Conservation (phyloP, 257 asterid genomes). For the Nicotiana tabacum region DNA sequence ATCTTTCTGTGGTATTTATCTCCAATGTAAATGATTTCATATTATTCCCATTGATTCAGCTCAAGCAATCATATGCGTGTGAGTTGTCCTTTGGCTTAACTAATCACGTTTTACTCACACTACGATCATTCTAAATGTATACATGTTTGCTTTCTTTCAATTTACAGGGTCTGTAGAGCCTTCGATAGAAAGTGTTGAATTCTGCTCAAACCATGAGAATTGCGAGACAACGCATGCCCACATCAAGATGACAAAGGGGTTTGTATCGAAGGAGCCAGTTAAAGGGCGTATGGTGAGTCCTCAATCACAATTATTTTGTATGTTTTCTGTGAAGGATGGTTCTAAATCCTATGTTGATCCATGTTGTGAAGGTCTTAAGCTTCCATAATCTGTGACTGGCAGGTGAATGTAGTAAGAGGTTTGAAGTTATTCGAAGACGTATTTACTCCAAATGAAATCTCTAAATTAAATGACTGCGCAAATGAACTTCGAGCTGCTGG, state of each 20-base stretch:
- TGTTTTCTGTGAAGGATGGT: not conserved
- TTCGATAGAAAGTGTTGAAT: conserved; percentile 41
- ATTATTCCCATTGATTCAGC: not conserved
- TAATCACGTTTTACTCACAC: not conserved
- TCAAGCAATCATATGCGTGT: not conserved
- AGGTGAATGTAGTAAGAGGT: conserved; percentile 94
- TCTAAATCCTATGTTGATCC: not conserved
- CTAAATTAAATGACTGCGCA: conserved; percentile 72
- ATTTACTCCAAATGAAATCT: conserved; percentile 68
- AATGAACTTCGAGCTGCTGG: conserved; percentile 86
- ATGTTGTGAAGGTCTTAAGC: not conserved
- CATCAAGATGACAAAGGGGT: conserved; percentile 84
- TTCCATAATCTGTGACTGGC: conserved; percentile 19
- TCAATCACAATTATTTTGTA: not conserved
- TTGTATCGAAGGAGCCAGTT: conserved; percentile 71
- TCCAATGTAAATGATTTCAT: not conserved
- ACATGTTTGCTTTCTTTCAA: not conserved
- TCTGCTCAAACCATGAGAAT: conserved; percentile 71
- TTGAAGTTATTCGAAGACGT: conserved; percentile 80
- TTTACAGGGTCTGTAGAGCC: conserved; percentile 69
- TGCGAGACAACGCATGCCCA: conserved; percentile 69
- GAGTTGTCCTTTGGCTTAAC: not conserved
- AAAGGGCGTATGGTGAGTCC: conserved; percentile 84
- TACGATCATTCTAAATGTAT: not conserved
- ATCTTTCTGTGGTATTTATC: not conserved